Evolutionary conservation across 2,329 filamentous ascomycete species (phyloP), one percentile per base, ranked within the genome.

Genomic region (Neofusicoccum kwambonambiense): DNA sequence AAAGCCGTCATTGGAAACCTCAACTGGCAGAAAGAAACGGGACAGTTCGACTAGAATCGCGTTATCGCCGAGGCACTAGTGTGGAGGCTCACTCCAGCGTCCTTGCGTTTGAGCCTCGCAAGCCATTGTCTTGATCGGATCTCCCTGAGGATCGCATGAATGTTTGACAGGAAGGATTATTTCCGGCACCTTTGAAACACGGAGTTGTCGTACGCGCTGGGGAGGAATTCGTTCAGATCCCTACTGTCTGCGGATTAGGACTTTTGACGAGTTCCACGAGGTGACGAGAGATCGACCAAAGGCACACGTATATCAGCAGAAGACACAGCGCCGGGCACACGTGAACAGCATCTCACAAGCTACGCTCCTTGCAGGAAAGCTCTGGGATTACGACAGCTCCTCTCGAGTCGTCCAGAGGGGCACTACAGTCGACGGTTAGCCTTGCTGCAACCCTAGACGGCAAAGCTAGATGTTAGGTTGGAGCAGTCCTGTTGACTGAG

Each of bases 1-100:
- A 81, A 78, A 66, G 78, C 76, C 34, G 73, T 82, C 13, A 78
- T 82, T 62, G 72, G 73, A 64, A 74, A 76, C 63, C 68, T 80
- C 70, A 78, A 74, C 54, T 71, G 68, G 70, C 68, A 72, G 35
- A 64, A 70, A 45, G 67, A 70, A 22, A 60, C 62, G 15, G 62
- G 51, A 12, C 50, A 61, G n/a, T 54, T 58, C 42, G 52, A 64
- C n/a, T 64, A 22, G 22, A n/a, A 11, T 12, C 7, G 5, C 11
- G 17, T 13, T 19, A 7, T 35, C 17, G 17, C 45, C 45, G 45
- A 49, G 9, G 45, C 45, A 27, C 49, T 27, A 51, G 31, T 17
- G 27, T 11, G 27, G 49, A n/a, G 31, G 17, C 9, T 49, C 4
- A 8, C 6, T 49, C 27, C 17, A 7, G 3, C 13, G 45, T 27